Base-by-base conservation (phyloP, 768 basidiomycete genomes). In the Boletus barrowsii region DNA sequence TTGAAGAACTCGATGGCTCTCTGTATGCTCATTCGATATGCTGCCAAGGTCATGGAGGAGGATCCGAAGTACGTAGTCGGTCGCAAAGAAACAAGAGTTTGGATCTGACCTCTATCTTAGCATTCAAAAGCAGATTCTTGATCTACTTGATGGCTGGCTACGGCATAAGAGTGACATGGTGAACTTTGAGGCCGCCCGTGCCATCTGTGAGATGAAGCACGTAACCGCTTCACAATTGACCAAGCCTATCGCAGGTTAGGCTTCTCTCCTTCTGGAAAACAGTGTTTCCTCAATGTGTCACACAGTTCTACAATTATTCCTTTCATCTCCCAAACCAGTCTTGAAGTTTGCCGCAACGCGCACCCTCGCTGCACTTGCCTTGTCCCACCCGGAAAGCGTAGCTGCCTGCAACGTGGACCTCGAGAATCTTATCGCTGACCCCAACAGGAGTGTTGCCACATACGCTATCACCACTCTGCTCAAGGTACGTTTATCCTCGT, bases 161-260 rank as follows among this genome's bases (percentile, higher is more conserved):
- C 85, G 94, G 54, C 97, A 99, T 75, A 99, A 99, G 79, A 97
- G 93, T 62, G 97, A 99, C 69, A 99, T 98, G 96, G 97, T 99
- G 67, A 98, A 98, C 74, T 90, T 94, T 57, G 97, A 99, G 71
- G 97, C 97, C 20, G 96, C 97, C 4, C 88, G 97, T 42, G 95
- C 87, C 8, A 96, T 99, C 58, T 98, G 95, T 69, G 96, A 98
- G 70, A 91, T 96, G 90, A 90, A 87, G 72, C 84, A 86, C 56
- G 88, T 93, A 29, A 79, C 85, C 26, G 69, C 85, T 9, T 71
- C 81, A 5, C 93, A 98, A 63, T 75, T 98, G 49, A 84, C 86
- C 24, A 87, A 93, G 63, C 81, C 97, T 1, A 93, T 99, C 56
- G 84, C 93, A 50, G 93, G 95, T 93, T 58, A 65, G 85, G 45